Evolutionary conservation across 2,329 filamentous ascomycete genomes (phyloP).

Genomic region (Tolypocladium pustulatum): DNA sequence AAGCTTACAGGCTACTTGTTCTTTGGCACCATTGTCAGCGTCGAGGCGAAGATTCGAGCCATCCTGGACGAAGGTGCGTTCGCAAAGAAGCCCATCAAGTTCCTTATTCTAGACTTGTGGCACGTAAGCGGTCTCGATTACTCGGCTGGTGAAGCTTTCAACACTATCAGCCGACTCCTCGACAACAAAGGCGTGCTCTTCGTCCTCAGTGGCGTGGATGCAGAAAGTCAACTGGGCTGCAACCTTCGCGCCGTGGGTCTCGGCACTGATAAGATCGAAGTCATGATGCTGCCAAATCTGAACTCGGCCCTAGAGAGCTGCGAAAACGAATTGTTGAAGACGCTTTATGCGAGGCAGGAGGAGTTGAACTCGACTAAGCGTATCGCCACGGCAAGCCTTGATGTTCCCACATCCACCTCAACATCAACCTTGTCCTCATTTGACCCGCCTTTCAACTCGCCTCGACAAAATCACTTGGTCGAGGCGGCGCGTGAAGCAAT

Average conservation of each 20-base stretch:
- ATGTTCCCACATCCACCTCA: constrained; percentile 31
- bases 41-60: constrained; percentile 77
- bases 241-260: constrained; percentile 78
- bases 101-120: constrained; percentile 77
- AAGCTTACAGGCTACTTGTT: constrained; percentile 95
- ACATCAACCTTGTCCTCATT: constrained; percentile 22
- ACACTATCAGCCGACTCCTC: constrained; percentile 78
- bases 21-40: constrained; percentile 93
- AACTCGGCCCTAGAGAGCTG: constrained; percentile 91
- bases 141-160: constrained; percentile 91
- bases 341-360: constrained; percentile 63
- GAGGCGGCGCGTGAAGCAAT: constrained; percentile 70
- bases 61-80: constrained; percentile 80
- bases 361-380: constrained; percentile 37
- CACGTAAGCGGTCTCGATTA: constrained; percentile 92
- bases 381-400: constrained; percentile 31
- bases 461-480: constrained; percentile 66
- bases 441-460: constrained; percentile 56
- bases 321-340: constrained; percentile 85
- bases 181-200: constrained; percentile 68
- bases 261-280: constrained; percentile 59
- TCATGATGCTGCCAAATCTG: constrained; percentile 75
- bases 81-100: constrained; percentile 68
- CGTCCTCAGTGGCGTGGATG: constrained; percentile 71
- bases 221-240: constrained; percentile 64